A percentile compares a stretch with the other conserved stretches of the same genome.
These are phyloP conservation scores for Lunularia cruciata DNA, from an alignment of 225 moss, liverwort and hornwort genomes.

Conservation along the genomic window DNA sequence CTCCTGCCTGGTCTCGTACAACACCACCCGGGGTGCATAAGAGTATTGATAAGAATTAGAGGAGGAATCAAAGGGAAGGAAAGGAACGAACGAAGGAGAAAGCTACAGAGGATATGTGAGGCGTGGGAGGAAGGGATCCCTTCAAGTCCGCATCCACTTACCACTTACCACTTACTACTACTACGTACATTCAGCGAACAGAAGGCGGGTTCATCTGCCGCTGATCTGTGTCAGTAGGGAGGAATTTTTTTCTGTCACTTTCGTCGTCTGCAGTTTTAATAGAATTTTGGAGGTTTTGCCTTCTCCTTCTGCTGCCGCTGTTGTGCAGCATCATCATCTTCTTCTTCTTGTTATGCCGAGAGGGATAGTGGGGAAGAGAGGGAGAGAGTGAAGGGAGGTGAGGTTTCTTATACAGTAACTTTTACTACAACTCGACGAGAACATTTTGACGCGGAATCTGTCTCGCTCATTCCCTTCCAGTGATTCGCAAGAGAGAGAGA, in stretches of 20 bases:
- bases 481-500: conserved; percentile 16
- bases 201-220: conserved; percentile 2
- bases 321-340: too few relatives aligned
- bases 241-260: conserved; percentile 6
- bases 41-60: too few relatives aligned
- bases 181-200: not conserved
- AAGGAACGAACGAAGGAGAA: not conserved
- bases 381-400: too few relatives aligned
- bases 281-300: not conserved
- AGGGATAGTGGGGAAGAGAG: too few relatives aligned
- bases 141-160: conserved; percentile 1
- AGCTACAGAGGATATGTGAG: not conserved
- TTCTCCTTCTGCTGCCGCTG: not conserved
- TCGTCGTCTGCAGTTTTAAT: conserved; percentile 17
- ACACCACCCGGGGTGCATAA: too few relatives aligned
- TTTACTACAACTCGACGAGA: conserved; percentile 6
- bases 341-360: too few relatives aligned
- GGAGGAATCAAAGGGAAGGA: not conserved
- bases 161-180: not conserved
- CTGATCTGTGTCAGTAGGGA: conserved; percentile 17
- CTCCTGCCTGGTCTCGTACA: too few relatives aligned
- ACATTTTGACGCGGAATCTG: conserved; percentile 28
- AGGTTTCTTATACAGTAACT: conserved; percentile 18
- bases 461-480: conserved; percentile 21
- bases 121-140: not conserved